These are phyloP conservation scores for Pleodorina starrii DNA, from an alignment of 139 green algal species.

Conservation along the genomic window DNA sequence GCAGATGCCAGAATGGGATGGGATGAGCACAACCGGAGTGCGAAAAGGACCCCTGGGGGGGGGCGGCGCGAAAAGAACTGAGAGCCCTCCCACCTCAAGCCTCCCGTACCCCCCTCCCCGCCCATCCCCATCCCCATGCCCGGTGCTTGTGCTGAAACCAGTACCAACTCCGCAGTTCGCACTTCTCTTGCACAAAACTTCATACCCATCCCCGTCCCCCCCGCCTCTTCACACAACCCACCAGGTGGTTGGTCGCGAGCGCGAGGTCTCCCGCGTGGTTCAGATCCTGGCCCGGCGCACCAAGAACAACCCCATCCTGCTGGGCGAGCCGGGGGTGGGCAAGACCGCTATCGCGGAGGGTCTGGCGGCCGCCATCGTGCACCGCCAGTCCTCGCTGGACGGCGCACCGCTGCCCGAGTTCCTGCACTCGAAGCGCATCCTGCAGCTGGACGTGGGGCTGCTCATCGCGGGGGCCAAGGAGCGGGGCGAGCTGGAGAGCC, in stretches of 20 bases:
- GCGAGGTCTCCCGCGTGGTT: constrained; percentile 84
- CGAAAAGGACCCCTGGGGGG: no score
- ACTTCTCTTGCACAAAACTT: no score
- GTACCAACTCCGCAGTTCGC: no score
- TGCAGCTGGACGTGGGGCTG: constrained; percentile 94
- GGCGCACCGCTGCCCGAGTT: constrained; percentile 87
- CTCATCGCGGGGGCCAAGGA: constrained; percentile 96
- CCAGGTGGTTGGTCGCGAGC: constrained; percentile 88
- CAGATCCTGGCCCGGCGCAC: constrained; percentile 93
- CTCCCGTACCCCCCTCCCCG: no score
- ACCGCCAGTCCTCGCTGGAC: constrained; percentile 59
- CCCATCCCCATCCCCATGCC: no score
- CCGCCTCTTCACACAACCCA: neutral
- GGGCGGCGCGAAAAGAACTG: no score
- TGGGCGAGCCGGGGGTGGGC: constrained; percentile 95
- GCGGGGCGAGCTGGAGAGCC: constrained; percentile 96
- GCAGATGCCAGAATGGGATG: no score
- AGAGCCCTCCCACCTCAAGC: no score
- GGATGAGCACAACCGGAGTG: no score
- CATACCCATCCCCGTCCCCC: neutral
- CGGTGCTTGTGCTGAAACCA: no score
- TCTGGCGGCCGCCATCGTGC: constrained; percentile 88
- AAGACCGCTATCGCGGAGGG: constrained; percentile 96
- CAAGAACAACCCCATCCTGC: constrained; percentile 98
- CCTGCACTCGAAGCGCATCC: constrained; percentile 89